Conservation (phyloP, 495 filamentous ascomycete genomes). For the Penicillium longicatenatum region DNA sequence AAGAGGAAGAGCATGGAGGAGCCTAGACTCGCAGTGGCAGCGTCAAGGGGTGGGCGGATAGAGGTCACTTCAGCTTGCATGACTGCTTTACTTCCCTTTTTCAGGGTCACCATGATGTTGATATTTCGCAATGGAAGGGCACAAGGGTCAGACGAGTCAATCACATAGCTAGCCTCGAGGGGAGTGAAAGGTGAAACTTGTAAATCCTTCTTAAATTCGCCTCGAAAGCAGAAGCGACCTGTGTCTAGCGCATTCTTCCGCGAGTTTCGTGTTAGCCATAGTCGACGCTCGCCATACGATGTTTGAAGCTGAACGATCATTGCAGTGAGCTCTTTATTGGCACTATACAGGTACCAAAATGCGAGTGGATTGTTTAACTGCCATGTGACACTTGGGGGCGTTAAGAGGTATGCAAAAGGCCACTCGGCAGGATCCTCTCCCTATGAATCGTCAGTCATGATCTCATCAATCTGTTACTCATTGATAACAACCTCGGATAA, state of each 20-base stretch:
- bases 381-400: background rate
- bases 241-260: too few relatives aligned
- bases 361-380: conserved; percentile 1
- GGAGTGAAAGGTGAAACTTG: background rate
- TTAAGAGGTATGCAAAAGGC: background rate
- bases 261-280: conserved; percentile 1
- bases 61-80: background rate
- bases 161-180: background rate
- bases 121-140: background rate
- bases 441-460: background rate
- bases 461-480: too few relatives aligned
- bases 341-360: background rate
- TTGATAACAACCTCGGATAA: background rate
- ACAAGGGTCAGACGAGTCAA: background rate
- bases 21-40: background rate
- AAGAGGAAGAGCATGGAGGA: background rate
- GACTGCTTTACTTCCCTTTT: background rate
- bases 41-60: background rate
- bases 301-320: conserved; percentile 4
- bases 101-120: background rate
- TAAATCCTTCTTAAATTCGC: background rate
- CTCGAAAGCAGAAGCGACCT: background rate
- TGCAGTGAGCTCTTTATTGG: background rate
- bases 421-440: background rate
- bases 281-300: background rate